These are phyloP conservation scores for Cicer pinnatifidum DNA, from an alignment of 306 rosid genomes.

Conservation along the genomic window DNA sequence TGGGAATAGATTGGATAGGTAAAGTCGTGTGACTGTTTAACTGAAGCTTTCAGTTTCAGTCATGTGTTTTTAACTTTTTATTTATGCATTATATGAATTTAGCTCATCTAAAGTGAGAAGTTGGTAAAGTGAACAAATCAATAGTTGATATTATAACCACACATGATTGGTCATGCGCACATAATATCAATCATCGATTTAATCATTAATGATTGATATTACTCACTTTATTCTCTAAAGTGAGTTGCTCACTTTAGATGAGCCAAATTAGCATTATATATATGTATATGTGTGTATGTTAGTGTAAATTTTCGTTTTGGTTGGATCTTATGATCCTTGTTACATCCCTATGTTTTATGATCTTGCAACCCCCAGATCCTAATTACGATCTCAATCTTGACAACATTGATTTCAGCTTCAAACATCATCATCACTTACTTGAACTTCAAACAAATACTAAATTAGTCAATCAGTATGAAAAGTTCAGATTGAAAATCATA, in stretches of 20 bases:
- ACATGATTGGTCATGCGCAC: no score
- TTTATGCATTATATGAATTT: no score
- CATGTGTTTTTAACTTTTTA: not conserved
- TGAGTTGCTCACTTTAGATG: no score
- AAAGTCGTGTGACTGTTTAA: not conserved
- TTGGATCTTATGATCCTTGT: not conserved
- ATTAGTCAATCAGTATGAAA: not conserved
- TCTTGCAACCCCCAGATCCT: constrained; percentile 6
- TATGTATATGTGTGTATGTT: not conserved
- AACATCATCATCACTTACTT: constrained; percentile 32
- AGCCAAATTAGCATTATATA: no score
- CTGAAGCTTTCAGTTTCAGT: not conserved
- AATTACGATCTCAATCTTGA: not conserved
- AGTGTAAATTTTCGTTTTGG: not conserved
- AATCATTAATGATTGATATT: no score
- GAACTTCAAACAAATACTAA: constrained; percentile 33
- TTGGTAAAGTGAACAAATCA: no score
- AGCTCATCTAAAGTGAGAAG: no score
- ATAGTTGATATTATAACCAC: no score
- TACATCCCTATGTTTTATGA: not conserved
- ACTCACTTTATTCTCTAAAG: no score
- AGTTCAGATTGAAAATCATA: constrained; percentile 14
- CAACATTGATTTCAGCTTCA: constrained; percentile 23
- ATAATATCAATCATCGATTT: no score
- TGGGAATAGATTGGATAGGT: not conserved